These are phyloP conservation scores for Pythium biforme DNA, from an alignment of 352 stramenopile species.

Conservation along the genomic window DNA sequence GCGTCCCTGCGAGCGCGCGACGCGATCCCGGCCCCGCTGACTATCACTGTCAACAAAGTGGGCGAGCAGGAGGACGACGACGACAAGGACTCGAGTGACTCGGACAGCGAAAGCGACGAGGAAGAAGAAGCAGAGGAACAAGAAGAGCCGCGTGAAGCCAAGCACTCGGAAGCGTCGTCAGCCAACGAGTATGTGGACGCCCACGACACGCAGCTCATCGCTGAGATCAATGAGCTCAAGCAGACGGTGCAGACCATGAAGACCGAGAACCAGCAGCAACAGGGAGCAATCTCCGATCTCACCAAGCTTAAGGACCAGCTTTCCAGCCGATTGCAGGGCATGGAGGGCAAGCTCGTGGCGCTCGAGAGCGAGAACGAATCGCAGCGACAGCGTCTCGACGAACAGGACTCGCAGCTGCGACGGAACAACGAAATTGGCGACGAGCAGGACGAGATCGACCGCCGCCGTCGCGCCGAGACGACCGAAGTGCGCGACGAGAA, in stretches of 20 bases:
- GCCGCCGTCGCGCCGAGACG: constrained; percentile 18
- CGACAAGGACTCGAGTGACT: constrained; percentile 8
- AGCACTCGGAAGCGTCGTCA: constrained; percentile 47
- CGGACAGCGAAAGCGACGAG: constrained; percentile 13
- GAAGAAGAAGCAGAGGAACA: constrained; percentile 10
- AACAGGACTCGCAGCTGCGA: constrained; percentile 17
- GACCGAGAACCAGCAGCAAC: constrained; percentile 20
- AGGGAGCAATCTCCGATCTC: constrained; percentile 11
- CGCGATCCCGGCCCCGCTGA: constrained; percentile 18
- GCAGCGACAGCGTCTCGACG: constrained; percentile 13
- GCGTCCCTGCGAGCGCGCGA: constrained; percentile 8
- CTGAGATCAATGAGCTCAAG: constrained; percentile 55
- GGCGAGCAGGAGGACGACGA: constrained; percentile 31
- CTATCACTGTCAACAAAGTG: constrained; percentile 19
- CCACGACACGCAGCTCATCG: constrained; percentile 50
- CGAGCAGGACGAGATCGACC: constrained; percentile 22
- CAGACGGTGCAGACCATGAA: constrained; percentile 25
- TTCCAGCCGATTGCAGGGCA: background rate
- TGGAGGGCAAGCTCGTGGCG: constrained; percentile 20
- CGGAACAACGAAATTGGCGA: constrained; percentile 18
- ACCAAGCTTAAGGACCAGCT: constrained; percentile 27
- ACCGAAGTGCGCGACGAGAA: constrained; percentile 28
- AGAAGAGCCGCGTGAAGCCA: constrained; percentile 15
- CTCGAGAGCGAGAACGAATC: constrained; percentile 23
- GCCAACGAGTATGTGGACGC: constrained; percentile 59